These are phyloP conservation scores for Candida anutae DNA, from an alignment of 1,139 yeast genomes.

Conservation along the genomic window DNA sequence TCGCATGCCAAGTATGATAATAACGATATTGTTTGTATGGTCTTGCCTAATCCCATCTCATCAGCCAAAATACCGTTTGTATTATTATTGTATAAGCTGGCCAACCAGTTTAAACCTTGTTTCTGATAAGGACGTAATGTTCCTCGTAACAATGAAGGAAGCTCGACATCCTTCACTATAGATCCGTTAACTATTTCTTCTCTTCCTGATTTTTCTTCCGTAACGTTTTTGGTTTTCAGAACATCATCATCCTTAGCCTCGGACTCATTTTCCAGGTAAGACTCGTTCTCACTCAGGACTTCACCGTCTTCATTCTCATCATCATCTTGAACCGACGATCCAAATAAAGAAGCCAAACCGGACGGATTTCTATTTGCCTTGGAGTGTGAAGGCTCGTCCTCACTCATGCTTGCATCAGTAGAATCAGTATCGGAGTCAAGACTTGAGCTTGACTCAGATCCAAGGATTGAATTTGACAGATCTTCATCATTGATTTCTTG, in stretches of 20 bases:
- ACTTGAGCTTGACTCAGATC: constrained; percentile 15
- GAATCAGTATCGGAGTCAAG: constrained; percentile 5
- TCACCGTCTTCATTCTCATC: constrained; percentile 20
- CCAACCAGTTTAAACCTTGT: constrained; percentile 95
- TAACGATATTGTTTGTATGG: constrained; percentile 90
- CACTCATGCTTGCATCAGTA: constrained; percentile 10
- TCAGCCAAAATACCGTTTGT: constrained; percentile 97
- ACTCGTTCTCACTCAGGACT: constrained; percentile 3
- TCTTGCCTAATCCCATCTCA: constrained; percentile 98
- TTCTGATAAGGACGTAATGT: constrained; percentile 86
- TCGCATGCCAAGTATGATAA: constrained; percentile 87
- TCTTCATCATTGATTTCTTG: constrained; percentile 11
- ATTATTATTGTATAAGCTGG: constrained; percentile 82
- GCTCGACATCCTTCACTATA: constrained; percentile 60
- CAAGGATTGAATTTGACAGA: constrained; percentile 1
- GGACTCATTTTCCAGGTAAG: constrained; percentile 3
- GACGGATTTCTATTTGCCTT: constrained; percentile 1
- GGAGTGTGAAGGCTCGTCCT: constrained; percentile 13
- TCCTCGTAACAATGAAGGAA: constrained; percentile 68
- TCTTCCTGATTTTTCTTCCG: constrained; percentile 1
- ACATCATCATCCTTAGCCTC: neutral
- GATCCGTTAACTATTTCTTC: constrained; percentile 29
- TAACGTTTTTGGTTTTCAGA: neutral
- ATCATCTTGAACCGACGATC: constrained; percentile 1
- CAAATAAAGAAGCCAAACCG: neutral